phyloP scores from a whole-genome alignment of 108 stramenopile genomes.

The Cyclostephanos invisitatus region DNA sequence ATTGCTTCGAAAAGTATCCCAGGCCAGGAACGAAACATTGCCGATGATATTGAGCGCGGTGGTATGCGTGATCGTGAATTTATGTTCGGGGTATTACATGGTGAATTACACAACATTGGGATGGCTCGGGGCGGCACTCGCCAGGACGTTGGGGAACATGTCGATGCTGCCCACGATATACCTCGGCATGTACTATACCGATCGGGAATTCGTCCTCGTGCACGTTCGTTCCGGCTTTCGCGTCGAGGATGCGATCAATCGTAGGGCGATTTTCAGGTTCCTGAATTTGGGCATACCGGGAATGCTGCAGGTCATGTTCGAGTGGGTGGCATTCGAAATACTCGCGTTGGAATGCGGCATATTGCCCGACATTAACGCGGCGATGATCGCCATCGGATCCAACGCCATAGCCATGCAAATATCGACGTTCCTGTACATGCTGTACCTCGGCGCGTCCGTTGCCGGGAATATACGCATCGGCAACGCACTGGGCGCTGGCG shows the following conservation, averaged over 20 bases:
- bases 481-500: conserved; percentile 53
- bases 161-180: conserved; percentile 25
- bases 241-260: conserved; percentile 14
- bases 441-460: conserved; percentile 37
- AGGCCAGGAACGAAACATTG: conserved; percentile 41
- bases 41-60: conserved; percentile 44
- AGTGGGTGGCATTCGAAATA: conserved; percentile 49
- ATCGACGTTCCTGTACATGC: conserved; percentile 33
- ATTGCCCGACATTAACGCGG: conserved; percentile 18
- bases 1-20: conserved; percentile 38
- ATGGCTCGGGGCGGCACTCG: conserved; percentile 50
- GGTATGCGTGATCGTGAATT: conserved; percentile 36
- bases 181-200: conserved; percentile 22
- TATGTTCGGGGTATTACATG: conserved; percentile 39
- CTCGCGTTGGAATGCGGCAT: conserved; percentile 48
- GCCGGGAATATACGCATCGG: conserved; percentile 47
- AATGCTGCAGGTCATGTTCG: conserved; percentile 42
- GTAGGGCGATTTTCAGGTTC: conserved; percentile 21
- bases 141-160: conserved; percentile 29
- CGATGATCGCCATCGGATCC: conserved; percentile 45
- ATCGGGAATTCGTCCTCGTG: conserved; percentile 25
- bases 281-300: conserved; percentile 44
- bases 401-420: conserved; percentile 45
- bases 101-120: conserved; percentile 37
- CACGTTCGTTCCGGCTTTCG: conserved; percentile 37